Evolutionary conservation across 140 eudicot genomes (phyloP), one percentile per base, ranked within the genome.

Genomic region (Ambrosia hybrid): DNA sequence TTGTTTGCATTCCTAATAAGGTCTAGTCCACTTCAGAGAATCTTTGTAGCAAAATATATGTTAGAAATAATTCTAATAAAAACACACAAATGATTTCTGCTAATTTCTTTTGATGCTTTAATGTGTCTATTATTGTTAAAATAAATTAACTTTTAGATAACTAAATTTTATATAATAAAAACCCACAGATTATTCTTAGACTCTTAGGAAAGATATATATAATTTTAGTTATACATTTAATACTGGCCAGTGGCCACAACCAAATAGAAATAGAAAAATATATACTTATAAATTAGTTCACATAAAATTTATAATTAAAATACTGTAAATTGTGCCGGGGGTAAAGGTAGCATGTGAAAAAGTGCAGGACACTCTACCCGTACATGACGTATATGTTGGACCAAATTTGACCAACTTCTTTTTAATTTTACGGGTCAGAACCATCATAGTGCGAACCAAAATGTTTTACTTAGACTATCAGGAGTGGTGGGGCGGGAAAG

Each of bases 361-460:
- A 49, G 61, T 12, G 37, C 52, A 61, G 67, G 73, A 65, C 53
- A 74, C 72, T 74, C 63, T 37, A 49, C 6, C 6, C 48, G 51
- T 51, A 38, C 62, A 73, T 73, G 77, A 73, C 38, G 77, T 60
- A 9, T 52, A 57, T 48, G 51, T 55, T 73, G 71, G 71, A 49
- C 60, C 78, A 73, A n/a, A 57, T 58, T 62, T 73, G 52, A 73
- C 78, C 14, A 7, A 0, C 48, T 49, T 49, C 55, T 49, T 49
- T 49, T 12, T 3, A 12, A 48, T 48, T 48, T 48, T 48, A 11
- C 53, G 11, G 9, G 53, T 48, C 4, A 11, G 53, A 7, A 48
- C 11, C 13, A 2, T 48, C 12, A 8, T 48, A 48, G 13, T 9
- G n/a, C 11, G 4, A 48, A 48, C 53, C 53, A 48, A 30, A 30